phyloP scores from a whole-genome alignment of 1,284 basidiomycete species.

The Xerocomus amazonicus region DNA sequence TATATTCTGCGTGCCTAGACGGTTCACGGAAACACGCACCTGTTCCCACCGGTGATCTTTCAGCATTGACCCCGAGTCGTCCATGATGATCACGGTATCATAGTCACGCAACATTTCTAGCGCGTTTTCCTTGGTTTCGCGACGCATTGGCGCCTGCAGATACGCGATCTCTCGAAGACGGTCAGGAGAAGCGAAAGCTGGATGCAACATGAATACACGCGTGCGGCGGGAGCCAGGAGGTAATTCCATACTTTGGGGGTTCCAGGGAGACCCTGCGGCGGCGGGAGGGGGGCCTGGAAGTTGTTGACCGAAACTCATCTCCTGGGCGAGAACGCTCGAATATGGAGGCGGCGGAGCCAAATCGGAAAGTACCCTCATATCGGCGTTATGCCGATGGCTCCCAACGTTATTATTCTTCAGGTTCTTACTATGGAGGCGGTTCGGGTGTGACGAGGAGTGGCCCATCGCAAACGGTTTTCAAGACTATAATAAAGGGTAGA shows the following conservation, averaged over 20 bases:
- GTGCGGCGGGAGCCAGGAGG: conserved; percentile 20
- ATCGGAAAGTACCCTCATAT: conserved; percentile 2
- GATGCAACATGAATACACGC: conserved; percentile 24
- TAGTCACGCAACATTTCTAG: conserved; percentile 43
- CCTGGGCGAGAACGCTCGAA: conserved; percentile 5
- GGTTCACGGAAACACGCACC: conserved; percentile 28
- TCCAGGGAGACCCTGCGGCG: conserved; percentile 6
- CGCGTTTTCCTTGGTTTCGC: conserved; percentile 38
- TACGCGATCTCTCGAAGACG: conserved; percentile 24
- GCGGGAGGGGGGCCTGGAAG: conserved; percentile 2
- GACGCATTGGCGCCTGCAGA: conserved; percentile 25
- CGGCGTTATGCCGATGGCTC: conserved; percentile 3
- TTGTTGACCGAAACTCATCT: neutral
- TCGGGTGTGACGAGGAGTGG: conserved; percentile 14
- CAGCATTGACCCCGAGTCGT: conserved; percentile 59
- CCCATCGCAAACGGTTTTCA: conserved; percentile 6
- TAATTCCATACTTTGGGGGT: conserved; percentile 18
- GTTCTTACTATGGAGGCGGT: conserved; percentile 4
- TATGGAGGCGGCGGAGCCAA: conserved; percentile 23
- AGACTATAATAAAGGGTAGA: too few relatives aligned
- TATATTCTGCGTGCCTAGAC: neutral
- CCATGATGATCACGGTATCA: conserved; percentile 52
- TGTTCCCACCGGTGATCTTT: conserved; percentile 43
- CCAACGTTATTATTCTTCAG: neutral
- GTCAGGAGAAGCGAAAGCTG: conserved; percentile 13